Base-by-base conservation (phyloP, 116 monocot species). In the Dioscorea cayenensis region DNA sequence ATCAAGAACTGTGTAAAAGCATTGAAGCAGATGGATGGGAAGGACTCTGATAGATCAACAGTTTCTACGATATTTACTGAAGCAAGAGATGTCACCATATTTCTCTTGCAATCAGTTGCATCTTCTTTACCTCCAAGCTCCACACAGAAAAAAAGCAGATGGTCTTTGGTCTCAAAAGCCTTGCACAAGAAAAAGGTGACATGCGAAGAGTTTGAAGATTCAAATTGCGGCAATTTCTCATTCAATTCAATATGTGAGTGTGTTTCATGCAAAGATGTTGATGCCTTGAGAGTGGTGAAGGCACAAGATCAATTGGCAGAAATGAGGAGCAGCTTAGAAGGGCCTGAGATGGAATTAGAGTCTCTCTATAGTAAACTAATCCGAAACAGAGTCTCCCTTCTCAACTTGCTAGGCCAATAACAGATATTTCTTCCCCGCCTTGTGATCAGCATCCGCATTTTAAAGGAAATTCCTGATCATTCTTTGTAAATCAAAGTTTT, bases 301-400 rank as follows among this genome's bases (percentile, higher is more conserved):
- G 22, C 48, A n/a, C 73, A 65, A 68, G 64, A 63, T 51, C 74
- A 75, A 23, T 60, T 85, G 75, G 50, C 77, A 35, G 59, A 7
- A 9, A n/a, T 78, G n/a, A n/a, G n/a, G 32, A 43, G 3, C 4
- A 64, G 38, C 55, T 19, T 80, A 16, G 60, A 27, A 7, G 52
- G 49, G 2, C 29, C 75, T 27, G 79, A 80, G 14, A 22, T 28
- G 16, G 79, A 58, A 65, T 18, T 49, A 7, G 60, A 80, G 18
- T 37, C 19, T 25, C 23, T 74, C 23, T 80, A 55, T 28, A 69
- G 70, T 29, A 35, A 64, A 69, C 25, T 80, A 43, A 55, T 80
- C 68, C 80, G 66, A 70, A 74, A 61, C 48, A 80, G 80, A 58
- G 80, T 75, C 32, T 63, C 68, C 17, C 72, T 78, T 5, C 72